Evolutionary conservation across 2,329 filamentous ascomycete genomes (phyloP).

Genomic region (Fusarium pseudograminearum): DNA sequence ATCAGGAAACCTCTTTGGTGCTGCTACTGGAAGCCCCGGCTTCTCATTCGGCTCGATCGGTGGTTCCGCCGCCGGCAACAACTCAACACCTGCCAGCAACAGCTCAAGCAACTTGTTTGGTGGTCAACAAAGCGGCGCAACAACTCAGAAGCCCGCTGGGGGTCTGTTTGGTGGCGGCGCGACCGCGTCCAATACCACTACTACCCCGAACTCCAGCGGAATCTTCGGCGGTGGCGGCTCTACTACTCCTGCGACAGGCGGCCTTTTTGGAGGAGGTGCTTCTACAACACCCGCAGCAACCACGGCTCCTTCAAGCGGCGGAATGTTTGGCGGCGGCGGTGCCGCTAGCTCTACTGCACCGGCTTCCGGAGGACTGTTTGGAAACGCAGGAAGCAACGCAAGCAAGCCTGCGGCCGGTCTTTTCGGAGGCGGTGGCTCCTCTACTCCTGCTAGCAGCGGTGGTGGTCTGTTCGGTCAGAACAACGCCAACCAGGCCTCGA

Average conservation of each 20-base stretch:
- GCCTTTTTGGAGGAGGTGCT: constrained; percentile 42
- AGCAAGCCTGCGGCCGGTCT: constrained; percentile 41
- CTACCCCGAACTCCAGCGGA: constrained; percentile 32
- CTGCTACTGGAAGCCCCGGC: constrained; percentile 48
- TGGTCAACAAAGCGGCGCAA: constrained; percentile 48
- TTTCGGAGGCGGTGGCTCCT: constrained; percentile 48
- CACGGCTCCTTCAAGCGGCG: constrained; percentile 41
- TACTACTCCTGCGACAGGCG: constrained; percentile 40
- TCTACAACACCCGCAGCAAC: constrained; percentile 47
- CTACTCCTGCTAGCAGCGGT: constrained; percentile 36
- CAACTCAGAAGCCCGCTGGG: constrained; percentile 48
- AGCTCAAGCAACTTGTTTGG: constrained; percentile 50
- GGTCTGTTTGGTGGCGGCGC: constrained; percentile 43
- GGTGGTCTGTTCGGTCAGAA: constrained; percentile 47
- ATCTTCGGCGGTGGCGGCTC: constrained; percentile 47
- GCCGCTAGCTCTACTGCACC: constrained; percentile 46
- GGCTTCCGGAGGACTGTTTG: constrained; percentile 51
- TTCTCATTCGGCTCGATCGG: constrained; percentile 58
- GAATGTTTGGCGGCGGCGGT: constrained; percentile 45
- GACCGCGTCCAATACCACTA: constrained; percentile 40
- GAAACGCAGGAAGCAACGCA: constrained; percentile 37
- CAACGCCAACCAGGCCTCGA: constrained; percentile 40
- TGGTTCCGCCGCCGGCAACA: constrained; percentile 43
- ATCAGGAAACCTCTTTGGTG: constrained; percentile 57
- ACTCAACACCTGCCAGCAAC: constrained; percentile 47